These are phyloP conservation scores for Neofusicoccum cordaticola DNA, from an alignment of 2,329 filamentous ascomycete species.

Conservation along the genomic window DNA sequence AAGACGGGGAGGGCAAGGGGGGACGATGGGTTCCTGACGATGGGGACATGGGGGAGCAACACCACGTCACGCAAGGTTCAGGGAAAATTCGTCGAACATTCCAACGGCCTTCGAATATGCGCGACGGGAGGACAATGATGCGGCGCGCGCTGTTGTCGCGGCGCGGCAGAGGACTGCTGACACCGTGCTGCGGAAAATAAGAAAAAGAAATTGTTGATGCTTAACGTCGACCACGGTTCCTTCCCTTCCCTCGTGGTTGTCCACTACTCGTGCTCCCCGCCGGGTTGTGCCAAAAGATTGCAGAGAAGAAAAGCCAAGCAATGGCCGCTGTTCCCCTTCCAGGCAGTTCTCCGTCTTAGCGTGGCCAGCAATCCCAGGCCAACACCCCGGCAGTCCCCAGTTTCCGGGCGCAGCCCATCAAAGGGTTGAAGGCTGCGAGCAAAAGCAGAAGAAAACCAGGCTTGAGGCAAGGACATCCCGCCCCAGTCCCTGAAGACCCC, in stretches of 20 bases:
- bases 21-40: background rate
- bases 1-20: background rate
- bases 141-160: background rate
- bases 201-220: background rate
- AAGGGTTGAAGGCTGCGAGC: background rate
- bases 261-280: background rate
- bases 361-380: background rate
- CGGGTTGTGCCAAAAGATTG: background rate
- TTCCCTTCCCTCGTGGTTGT: background rate
- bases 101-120: background rate
- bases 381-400: background rate
- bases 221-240: background rate
- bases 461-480: background rate
- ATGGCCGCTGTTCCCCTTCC: background rate
- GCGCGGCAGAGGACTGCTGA: background rate
- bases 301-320: background rate
- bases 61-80: background rate
- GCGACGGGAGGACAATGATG: background rate
- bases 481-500: background rate
- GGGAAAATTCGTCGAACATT: background rate
- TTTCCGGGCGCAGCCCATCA: background rate
- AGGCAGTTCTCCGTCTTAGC: background rate
- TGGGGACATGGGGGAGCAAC: background rate
- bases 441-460: background rate
- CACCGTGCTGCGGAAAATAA: background rate